Evolutionary conservation across 441 rosid genomes (phyloP).

Genomic region (Geranium incanum): DNA sequence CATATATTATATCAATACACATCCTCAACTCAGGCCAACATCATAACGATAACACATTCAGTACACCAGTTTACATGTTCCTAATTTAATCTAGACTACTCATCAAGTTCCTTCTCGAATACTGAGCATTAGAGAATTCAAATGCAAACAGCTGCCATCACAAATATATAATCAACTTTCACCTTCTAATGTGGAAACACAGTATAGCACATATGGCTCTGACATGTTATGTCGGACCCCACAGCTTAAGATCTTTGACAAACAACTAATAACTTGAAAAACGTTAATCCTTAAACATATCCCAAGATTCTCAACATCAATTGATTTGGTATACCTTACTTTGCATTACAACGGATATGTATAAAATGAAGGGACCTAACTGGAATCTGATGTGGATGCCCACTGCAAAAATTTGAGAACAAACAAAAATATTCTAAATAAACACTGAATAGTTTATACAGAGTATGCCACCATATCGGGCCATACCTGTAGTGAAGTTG

Average conservation of each 20-base stretch:
- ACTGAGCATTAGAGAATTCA: background rate
- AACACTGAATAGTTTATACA: no score
- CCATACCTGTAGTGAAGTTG: constrained; percentile 77
- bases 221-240: background rate
- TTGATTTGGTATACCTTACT: no score
- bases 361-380: background rate
- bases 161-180: background rate
- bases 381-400: constrained; percentile 1
- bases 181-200: background rate
- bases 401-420: background rate
- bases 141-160: background rate
- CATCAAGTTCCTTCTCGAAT: background rate
- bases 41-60: background rate
- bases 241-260: no score
- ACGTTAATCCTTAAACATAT: no score
- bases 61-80: background rate
- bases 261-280: no score
- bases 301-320: no score
- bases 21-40: background rate
- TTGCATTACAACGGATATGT: background rate
- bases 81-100: background rate
- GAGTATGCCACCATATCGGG: background rate
- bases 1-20: background rate
- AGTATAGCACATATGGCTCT: background rate
- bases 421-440: background rate